Evolutionary conservation across 805 yeast genomes (phyloP).

Genomic region (Saccharomycopsis microspora): DNA sequence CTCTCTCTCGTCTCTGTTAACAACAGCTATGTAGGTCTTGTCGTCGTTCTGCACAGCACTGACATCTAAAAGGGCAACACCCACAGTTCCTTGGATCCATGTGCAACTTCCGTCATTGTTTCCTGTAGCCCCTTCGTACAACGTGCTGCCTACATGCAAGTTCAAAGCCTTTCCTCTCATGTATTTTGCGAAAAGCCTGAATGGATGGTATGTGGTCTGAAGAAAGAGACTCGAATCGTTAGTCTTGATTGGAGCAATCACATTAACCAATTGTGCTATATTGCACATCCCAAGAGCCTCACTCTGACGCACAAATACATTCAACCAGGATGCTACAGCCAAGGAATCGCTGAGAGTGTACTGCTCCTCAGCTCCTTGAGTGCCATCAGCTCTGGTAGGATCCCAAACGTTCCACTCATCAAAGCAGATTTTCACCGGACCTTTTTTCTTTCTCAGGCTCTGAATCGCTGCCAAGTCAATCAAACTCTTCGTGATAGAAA

Average conservation of each 20-base stretch:
- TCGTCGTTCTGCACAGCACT: constrained; percentile 19
- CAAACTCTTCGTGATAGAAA: constrained; percentile 21
- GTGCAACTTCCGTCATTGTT: constrained; percentile 16
- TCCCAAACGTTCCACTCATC: constrained; percentile 20
- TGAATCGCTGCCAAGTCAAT: constrained; percentile 21
- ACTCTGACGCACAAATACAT: constrained; percentile 24
- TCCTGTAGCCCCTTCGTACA: constrained; percentile 22
- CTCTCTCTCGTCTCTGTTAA: constrained; percentile 21
- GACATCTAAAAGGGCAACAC: constrained; percentile 21
- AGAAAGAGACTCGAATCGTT: constrained; percentile 19
- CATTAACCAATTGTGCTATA: background rate
- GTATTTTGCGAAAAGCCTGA: constrained; percentile 22
- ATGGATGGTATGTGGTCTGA: constrained; percentile 24
- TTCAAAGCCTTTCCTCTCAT: constrained; percentile 25
- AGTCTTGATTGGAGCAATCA: constrained; percentile 27
- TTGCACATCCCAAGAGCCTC: constrained; percentile 24
- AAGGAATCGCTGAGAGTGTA: constrained; percentile 21
- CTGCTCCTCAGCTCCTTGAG: constrained; percentile 24
- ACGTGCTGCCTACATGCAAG: constrained; percentile 22
- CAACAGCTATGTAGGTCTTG: constrained; percentile 22
- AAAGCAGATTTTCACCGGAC: too few species aligned
- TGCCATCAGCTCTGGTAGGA: constrained; percentile 22
- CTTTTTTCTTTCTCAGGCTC: too few species aligned
- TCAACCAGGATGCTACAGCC: constrained; percentile 26
- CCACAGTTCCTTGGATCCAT: constrained; percentile 20